phyloP scores from a whole-genome alignment of 2,329 filamentous ascomycete species.

The Nigrospora sphaerica region DNA sequence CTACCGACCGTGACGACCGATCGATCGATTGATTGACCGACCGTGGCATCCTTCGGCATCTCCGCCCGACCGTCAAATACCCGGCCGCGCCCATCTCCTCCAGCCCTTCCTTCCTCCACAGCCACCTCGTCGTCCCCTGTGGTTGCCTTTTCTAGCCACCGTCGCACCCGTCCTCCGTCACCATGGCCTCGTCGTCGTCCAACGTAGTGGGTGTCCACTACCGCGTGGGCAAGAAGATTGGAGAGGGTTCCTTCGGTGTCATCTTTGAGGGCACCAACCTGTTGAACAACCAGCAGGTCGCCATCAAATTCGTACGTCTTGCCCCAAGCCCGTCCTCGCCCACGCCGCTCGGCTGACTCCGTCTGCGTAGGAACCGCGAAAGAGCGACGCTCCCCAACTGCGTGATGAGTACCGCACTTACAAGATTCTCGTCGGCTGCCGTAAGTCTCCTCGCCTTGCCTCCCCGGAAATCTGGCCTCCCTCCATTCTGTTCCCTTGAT shows the following conservation, averaged over 20 bases:
- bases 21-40: too few species aligned
- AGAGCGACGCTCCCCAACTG: slow-evolving; percentile 95
- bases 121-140: too few species aligned
- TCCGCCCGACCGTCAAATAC: too few species aligned
- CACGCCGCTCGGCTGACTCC: not conserved
- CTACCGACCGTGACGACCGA: too few species aligned
- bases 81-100: too few species aligned
- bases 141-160: too few species aligned
- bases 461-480: not conserved
- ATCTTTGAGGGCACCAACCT: slow-evolving; percentile 99
- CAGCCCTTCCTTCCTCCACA: too few species aligned
- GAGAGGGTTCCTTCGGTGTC: slow-evolving; percentile 96
- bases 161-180: slow-evolving; percentile 10
- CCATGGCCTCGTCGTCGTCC: slow-evolving; percentile 82
- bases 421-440: slow-evolving; percentile 98
- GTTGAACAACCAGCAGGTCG: slow-evolving; percentile 97
- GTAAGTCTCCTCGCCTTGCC: slow-evolving; percentile 57
- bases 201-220: slow-evolving; percentile 99
- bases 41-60: too few species aligned
- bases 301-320: slow-evolving; percentile 91
- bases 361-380: slow-evolving; percentile 76
- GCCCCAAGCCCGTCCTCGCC: not conserved
- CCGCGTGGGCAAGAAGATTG: slow-evolving; percentile 98
- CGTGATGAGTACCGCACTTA: slow-evolving; percentile 98
- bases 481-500: not conserved